These are phyloP conservation scores for Umbilicus rupestris DNA, from an alignment of 164 flowering plant species.

Conservation along the genomic window DNA sequence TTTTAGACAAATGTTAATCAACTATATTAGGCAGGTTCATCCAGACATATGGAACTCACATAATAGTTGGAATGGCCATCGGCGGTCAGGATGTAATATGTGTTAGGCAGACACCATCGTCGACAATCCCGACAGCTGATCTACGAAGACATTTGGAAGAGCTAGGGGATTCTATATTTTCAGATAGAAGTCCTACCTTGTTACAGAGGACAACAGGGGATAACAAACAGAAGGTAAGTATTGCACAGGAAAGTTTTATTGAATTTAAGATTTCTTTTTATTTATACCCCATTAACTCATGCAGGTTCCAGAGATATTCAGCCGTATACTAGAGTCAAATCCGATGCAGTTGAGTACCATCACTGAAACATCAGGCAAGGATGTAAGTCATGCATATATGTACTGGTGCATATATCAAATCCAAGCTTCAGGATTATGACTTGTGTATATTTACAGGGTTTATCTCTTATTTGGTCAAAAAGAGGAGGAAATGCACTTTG, in stretches of 20 bases:
- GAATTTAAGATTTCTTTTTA: neutral
- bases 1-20: slow-evolving; percentile 12
- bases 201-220: slow-evolving; percentile 42
- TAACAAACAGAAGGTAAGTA: slow-evolving; percentile 39
- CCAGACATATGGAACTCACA: slow-evolving; percentile 76
- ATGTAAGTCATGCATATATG: slow-evolving; percentile 39
- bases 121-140: slow-evolving; percentile 62
- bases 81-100: slow-evolving; percentile 87
- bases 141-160: slow-evolving; percentile 66
- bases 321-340: slow-evolving; percentile 54
- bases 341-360: slow-evolving; percentile 52
- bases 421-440: slow-evolving; percentile 1
- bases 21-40: slow-evolving; percentile 54
- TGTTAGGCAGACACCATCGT: slow-evolving; percentile 57
- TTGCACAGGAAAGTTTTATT: neutral
- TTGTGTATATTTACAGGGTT: slow-evolving; percentile 38
- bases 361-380: slow-evolving; percentile 78
- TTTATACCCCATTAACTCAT: slow-evolving; percentile 11
- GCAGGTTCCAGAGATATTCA: slow-evolving; percentile 75
- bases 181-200: slow-evolving; percentile 54
- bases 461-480: slow-evolving; percentile 63
- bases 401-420: neutral
- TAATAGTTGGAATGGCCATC: slow-evolving; percentile 71
- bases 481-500: slow-evolving; percentile 67
- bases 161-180: slow-evolving; percentile 71